phyloP scores from a whole-genome alignment of 164 flowering plant species.

The Hamamelis virginiana region DNA sequence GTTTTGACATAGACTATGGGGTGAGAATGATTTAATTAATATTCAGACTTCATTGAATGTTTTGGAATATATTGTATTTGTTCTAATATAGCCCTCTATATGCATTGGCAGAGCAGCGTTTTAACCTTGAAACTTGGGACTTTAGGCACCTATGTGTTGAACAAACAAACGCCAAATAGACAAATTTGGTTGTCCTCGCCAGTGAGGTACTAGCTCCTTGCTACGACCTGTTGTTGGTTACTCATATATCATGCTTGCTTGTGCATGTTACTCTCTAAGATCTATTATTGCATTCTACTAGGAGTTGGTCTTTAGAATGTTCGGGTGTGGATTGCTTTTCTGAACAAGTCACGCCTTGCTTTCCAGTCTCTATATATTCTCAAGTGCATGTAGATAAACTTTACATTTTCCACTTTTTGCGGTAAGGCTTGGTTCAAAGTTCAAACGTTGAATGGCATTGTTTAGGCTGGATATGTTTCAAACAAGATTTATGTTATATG shows the following conservation, averaged over 20 bases:
- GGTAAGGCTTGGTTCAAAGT: neutral
- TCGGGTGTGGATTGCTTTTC: neutral
- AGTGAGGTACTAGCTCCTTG: conserved; percentile 55
- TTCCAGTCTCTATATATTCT: neutral
- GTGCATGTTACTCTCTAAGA: neutral
- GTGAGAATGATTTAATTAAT: conserved; percentile 38
- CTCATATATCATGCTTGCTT: neutral
- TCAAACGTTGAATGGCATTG: neutral
- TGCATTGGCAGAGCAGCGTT: conserved; percentile 67
- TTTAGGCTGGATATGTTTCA: neutral
- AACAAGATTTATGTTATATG: neutral
- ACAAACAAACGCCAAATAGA: conserved; percentile 94
- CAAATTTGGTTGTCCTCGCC: conserved; percentile 98
- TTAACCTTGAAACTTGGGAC: conserved; percentile 79
- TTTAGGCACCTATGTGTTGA: conserved; percentile 85
- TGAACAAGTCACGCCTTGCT: neutral
- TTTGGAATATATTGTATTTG: neutral
- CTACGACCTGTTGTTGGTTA: neutral
- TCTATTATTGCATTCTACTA: neutral
- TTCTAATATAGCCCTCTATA: neutral
- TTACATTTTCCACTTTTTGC: neutral
- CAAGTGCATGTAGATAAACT: neutral
- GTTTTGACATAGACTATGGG: conserved; percentile 90
- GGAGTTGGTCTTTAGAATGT: neutral
- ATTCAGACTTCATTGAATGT: neutral